Conservation (phyloP, 208 protist species). For the Trypanosoma conorhini region DNA sequence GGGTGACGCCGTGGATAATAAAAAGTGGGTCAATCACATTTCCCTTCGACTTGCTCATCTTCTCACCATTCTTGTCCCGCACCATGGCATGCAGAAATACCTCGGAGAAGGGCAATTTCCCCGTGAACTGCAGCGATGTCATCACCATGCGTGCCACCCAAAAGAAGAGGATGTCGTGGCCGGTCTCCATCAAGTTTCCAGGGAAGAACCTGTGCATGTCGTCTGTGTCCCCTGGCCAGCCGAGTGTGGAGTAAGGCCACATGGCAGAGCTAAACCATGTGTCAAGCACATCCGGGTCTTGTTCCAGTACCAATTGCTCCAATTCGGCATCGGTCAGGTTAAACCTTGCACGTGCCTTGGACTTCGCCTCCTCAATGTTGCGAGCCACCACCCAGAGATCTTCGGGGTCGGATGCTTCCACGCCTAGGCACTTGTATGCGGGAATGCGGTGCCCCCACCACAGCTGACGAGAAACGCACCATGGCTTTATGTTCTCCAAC, state of each 20-base stretch:
- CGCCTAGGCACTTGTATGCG: conserved; percentile 93
- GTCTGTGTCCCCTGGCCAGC: conserved; percentile 94
- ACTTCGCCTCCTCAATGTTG: conserved; percentile 93
- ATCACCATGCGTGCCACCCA: conserved; percentile 99
- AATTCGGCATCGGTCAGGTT: conserved; percentile 65
- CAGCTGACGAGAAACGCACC: conserved; percentile 99
- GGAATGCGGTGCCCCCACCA: conserved; percentile 99
- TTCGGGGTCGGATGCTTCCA: conserved; percentile 28
- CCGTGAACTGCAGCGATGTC: conserved; percentile 97
- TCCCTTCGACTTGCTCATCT: conserved; percentile 99
- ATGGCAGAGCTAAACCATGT: conserved; percentile 99
- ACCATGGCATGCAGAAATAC: conserved; percentile 99
- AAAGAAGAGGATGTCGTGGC: conserved; percentile 99
- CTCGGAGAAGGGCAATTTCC: conserved; percentile 96
- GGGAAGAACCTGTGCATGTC: conserved; percentile 98
- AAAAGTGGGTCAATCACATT: conserved; percentile 99
- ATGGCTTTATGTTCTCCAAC: conserved; percentile 97
- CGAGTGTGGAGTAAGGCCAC: conserved; percentile 98
- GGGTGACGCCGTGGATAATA: conserved; percentile 97
- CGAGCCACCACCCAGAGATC: conserved; percentile 95
- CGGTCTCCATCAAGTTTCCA: conserved; percentile 98
- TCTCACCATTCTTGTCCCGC: conserved; percentile 99
- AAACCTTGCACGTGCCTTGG: conserved; percentile 89
- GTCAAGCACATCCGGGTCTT: conserved; percentile 99
- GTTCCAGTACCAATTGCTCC: conserved; percentile 60